These are phyloP conservation scores for Mycena capillaripes DNA, from an alignment of 768 basidiomycete genomes.

Conservation along the genomic window DNA sequence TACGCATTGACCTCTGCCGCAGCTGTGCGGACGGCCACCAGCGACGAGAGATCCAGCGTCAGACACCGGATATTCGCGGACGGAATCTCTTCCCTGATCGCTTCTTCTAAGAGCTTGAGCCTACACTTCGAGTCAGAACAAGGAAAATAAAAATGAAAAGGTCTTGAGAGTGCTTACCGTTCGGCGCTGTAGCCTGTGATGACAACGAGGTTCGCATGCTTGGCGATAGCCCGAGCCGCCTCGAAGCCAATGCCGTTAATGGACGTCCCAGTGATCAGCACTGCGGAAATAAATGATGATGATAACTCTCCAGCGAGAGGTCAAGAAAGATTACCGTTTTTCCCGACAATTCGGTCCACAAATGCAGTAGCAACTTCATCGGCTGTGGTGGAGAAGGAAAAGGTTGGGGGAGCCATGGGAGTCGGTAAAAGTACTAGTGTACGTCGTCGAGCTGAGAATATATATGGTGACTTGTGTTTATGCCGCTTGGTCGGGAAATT, in stretches of 20 bases:
- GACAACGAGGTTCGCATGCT: not conserved
- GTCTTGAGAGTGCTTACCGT: not conserved
- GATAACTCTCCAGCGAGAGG: not conserved
- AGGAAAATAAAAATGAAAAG: not conserved
- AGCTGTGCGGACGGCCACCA: constrained; percentile 12
- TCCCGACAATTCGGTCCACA: not conserved
- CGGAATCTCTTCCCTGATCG: constrained; percentile 3
- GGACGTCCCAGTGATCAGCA: not conserved
- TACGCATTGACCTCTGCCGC: constrained; percentile 27
- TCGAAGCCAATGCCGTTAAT: not conserved
- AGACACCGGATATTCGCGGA: constrained; percentile 8
- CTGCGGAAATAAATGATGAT: not conserved
- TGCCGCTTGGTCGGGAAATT: too few relatives aligned
- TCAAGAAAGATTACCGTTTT: not conserved
- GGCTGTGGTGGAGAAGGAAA: not conserved
- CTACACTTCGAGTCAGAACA: not conserved
- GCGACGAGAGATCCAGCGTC: constrained; percentile 12
- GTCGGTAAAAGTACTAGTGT: too few relatives aligned
- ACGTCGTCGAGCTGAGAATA: too few relatives aligned
- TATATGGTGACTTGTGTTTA: too few relatives aligned
- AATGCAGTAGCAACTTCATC: not conserved
- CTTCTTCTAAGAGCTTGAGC: constrained; percentile 11
- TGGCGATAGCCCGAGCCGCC: not conserved
- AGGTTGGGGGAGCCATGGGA: not conserved
- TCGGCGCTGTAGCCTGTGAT: not conserved